Conservation (phyloP, 306 rosid genomes). For the Rosa lucieae region DNA sequence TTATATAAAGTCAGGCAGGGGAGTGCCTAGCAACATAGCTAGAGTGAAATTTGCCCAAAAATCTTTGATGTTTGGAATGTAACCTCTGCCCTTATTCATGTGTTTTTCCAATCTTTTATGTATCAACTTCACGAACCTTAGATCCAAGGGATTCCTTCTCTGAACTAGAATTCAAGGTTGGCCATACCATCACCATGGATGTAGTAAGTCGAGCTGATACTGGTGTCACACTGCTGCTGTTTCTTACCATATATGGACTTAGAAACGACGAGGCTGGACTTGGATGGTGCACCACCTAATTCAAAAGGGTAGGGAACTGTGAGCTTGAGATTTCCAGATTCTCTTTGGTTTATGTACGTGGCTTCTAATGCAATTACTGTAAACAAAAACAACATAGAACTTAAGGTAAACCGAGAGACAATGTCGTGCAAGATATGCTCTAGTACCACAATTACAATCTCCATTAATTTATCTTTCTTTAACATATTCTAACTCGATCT, state of each 20-base stretch:
- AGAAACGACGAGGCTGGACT: too few species aligned
- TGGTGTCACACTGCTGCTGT: neutral
- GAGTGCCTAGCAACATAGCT: neutral
- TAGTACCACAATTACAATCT: neutral
- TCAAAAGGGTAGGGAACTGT: neutral
- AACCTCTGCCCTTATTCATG: neutral
- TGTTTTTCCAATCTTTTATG: neutral
- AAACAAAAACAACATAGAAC: neutral
- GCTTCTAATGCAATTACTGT: neutral
- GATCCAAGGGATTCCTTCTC: too few species aligned
- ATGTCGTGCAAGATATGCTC: neutral
- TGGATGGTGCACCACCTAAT: neutral
- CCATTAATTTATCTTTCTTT: neutral
- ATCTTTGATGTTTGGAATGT: neutral
- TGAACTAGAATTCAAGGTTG: neutral
- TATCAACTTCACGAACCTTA: neutral
- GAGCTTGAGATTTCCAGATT: neutral
- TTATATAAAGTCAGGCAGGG: neutral
- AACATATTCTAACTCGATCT: too few species aligned
- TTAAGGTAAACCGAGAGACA: neutral
- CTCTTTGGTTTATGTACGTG: neutral
- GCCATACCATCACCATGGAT: too few species aligned
- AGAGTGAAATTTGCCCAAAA: too few species aligned
- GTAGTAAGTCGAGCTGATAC: too few species aligned
- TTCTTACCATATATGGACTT: too few species aligned